phyloP scores from a whole-genome alignment of 148 eudicot species.

The Spergularia marina region DNA sequence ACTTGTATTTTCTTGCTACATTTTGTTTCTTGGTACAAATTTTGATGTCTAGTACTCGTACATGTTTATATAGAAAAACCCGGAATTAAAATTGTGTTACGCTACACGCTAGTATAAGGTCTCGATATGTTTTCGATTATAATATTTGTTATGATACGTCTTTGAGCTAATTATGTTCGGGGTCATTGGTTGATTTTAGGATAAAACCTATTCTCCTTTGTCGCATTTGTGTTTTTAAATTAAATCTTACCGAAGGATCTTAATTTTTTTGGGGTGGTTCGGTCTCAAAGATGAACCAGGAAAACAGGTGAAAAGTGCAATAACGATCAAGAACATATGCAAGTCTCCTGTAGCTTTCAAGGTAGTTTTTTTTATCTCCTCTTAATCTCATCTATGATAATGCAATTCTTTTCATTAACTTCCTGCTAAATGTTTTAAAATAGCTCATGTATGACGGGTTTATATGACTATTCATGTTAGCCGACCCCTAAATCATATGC shows the following conservation, averaged over 20 bases:
- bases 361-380: slow-evolving; percentile 27
- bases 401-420: neutral
- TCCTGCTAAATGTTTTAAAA: neutral
- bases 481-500: no score
- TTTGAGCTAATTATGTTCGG: neutral
- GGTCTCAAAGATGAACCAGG: slow-evolving; percentile 48
- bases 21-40: no score
- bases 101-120: no score
- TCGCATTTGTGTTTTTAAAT: no score
- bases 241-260: no score
- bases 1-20: neutral
- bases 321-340: slow-evolving; percentile 49
- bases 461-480: no score
- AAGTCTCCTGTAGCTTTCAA: slow-evolving; percentile 59
- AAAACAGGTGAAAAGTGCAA: slow-evolving; percentile 55
- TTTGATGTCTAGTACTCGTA: no score
- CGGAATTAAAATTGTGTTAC: no score
- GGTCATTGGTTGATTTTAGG: slow-evolving; percentile 5
- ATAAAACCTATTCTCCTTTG: neutral
- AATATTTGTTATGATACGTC: neutral
- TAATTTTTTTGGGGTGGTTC: no score
- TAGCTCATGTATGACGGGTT: no score
- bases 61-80: no score
- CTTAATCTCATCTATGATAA: neutral
- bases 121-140: no score